Percentiles rank a stretch among this genome's conserved stretches.
Evolutionary conservation across 768 basidiomycete genomes (phyloP).

Genomic region (Hericium coralloides): DNA sequence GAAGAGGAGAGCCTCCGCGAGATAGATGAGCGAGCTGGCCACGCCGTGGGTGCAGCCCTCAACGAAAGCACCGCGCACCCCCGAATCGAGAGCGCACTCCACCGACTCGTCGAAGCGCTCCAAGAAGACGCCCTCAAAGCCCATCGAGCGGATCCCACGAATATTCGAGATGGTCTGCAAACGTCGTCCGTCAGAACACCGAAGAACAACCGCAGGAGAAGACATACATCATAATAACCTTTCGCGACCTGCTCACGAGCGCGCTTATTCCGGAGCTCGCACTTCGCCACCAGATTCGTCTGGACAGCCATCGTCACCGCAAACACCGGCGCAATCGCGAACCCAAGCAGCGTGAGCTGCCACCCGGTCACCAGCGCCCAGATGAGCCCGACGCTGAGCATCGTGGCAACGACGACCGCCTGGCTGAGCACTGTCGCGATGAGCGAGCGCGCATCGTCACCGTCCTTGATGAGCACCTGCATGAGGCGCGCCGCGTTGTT

Average conservation of each 20-base stretch:
- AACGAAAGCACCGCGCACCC: slow-evolving; percentile 75
- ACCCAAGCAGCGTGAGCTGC: slow-evolving; percentile 86
- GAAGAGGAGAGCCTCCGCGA: slow-evolving; percentile 86
- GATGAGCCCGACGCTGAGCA: slow-evolving; percentile 75
- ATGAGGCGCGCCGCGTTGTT: slow-evolving; percentile 55
- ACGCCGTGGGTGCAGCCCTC: slow-evolving; percentile 81
- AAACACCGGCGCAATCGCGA: slow-evolving; percentile 84
- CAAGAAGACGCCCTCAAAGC: slow-evolving; percentile 64
- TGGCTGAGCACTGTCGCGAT: slow-evolving; percentile 68
- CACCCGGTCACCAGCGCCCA: slow-evolving; percentile 89
- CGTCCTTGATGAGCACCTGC: slow-evolving; percentile 79
- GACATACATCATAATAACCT: slow-evolving; percentile 74
- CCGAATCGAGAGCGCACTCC: slow-evolving; percentile 51
- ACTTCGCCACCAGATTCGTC: slow-evolving; percentile 57
- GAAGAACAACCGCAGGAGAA: slow-evolving; percentile 2
- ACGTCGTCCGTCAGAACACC: neutral
- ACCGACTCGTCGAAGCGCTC: slow-evolving; percentile 59
- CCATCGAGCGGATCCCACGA: slow-evolving; percentile 82
- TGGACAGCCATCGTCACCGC: slow-evolving; percentile 66
- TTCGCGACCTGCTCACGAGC: slow-evolving; percentile 81
- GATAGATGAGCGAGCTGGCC: slow-evolving; percentile 75
- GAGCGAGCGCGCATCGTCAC: slow-evolving; percentile 77
- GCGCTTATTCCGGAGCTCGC: slow-evolving; percentile 74
- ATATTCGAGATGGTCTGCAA: slow-evolving; percentile 69
- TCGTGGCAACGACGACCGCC: slow-evolving; percentile 60